These are phyloP conservation scores for Colletotrichum sp. DNA, from an alignment of 2,329 filamentous ascomycete genomes.

Conservation along the genomic window DNA sequence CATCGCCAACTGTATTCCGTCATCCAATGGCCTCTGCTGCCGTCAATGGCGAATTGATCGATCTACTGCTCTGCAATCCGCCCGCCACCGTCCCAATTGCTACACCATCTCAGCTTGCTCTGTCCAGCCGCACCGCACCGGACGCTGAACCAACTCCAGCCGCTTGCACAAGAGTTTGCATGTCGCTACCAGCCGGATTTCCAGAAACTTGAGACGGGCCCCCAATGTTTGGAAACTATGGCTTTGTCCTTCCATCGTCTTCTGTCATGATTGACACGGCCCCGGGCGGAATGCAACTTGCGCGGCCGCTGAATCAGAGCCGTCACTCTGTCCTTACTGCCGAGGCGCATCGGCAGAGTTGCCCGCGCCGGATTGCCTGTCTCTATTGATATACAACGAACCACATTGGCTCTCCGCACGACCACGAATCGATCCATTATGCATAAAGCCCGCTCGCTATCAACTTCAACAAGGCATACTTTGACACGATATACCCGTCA, in stretches of 20 bases:
- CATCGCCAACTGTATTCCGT: conserved; percentile 12
- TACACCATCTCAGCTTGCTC: not conserved
- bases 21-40: conserved; percentile 6
- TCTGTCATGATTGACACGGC: not conserved
- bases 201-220: not conserved
- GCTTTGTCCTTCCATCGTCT: not conserved
- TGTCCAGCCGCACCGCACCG: not conserved
- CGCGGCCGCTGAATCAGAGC: not conserved
- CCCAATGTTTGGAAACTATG: not conserved
- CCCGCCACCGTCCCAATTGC: not conserved
- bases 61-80: not conserved
- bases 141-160: not conserved
- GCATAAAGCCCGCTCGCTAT: not conserved
- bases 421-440: not conserved
- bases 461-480: not conserved
- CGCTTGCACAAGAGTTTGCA: not conserved
- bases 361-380: not conserved
- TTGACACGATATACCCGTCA: conserved; percentile 1
- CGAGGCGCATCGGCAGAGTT: not conserved
- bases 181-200: not conserved
- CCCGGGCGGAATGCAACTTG: not conserved
- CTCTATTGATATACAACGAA: not conserved
- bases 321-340: not conserved
- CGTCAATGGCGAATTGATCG: not conserved
- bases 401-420: not conserved